These are phyloP conservation scores for Stellera chamaejasme DNA, from an alignment of 345 rosid species.

Conservation along the genomic window DNA sequence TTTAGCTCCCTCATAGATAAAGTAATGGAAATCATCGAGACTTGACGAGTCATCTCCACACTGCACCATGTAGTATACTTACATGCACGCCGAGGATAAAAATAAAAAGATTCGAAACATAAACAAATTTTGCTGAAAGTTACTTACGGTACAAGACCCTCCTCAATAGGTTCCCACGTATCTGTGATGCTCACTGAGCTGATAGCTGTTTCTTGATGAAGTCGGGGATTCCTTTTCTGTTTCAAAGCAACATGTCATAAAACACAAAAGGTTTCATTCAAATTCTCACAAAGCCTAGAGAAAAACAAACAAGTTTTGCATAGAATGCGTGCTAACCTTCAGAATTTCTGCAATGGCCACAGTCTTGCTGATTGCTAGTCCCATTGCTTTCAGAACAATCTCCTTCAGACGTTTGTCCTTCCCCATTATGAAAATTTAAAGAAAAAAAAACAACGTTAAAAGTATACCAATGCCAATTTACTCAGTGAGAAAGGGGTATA, in stretches of 20 bases:
- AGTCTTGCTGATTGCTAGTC: slow-evolving; percentile 2
- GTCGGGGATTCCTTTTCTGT: slow-evolving; percentile 5
- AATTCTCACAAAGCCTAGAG: too few relatives aligned
- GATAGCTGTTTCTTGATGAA: slow-evolving; percentile 24
- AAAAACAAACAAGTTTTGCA: too few relatives aligned
- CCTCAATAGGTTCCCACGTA: slow-evolving; percentile 35
- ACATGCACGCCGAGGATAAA: not conserved
- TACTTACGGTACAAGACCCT: slow-evolving; percentile 27
- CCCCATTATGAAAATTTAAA: too few relatives aligned
- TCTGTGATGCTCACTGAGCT: slow-evolving; percentile 31
- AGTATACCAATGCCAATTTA: not conserved
- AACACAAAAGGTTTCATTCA: too few relatives aligned
- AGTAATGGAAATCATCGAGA: not conserved
- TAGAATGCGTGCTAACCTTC: not conserved
- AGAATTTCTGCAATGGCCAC: not conserved
- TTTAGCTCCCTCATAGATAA: not conserved
- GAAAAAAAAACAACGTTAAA: not conserved
- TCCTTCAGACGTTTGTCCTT: not conserved
- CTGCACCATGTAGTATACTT: not conserved
- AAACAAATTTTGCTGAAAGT: not conserved
- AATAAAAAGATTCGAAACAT: not conserved
- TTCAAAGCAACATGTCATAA: not conserved
- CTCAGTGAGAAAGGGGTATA: not conserved
- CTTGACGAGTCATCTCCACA: slow-evolving; percentile 5
- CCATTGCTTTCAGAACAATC: slow-evolving; percentile 2